Conservation (phyloP, 495 filamentous ascomycete species). For the Zalerion maritima region DNA sequence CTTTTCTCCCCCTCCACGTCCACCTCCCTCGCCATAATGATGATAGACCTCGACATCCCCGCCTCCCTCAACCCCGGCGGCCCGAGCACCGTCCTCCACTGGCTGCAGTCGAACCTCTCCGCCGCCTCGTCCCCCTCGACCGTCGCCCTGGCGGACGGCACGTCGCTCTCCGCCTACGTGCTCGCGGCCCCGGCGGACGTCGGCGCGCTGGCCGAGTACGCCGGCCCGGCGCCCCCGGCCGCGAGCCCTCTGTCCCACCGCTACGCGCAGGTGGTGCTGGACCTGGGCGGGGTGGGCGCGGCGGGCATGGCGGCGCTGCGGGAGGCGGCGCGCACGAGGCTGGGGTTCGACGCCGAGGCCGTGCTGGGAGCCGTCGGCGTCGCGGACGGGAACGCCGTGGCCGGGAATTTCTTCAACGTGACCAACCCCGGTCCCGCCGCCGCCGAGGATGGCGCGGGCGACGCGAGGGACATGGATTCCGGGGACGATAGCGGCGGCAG, state of each 20-base stretch:
- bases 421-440: constrained; percentile 24
- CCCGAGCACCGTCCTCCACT: constrained; percentile 26
- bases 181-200: constrained; percentile 16
- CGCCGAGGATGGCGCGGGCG: too few species aligned
- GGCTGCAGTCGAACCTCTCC: constrained; percentile 27
- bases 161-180: constrained; percentile 15
- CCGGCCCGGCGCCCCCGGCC: constrained; percentile 24
- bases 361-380: constrained; percentile 19
- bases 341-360: constrained; percentile 15
- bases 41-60: constrained; percentile 32
- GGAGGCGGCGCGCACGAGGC: constrained; percentile 14
- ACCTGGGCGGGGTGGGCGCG: constrained; percentile 17
- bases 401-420: constrained; percentile 30
- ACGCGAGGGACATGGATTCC: constrained; percentile 4
- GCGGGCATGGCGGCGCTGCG: constrained; percentile 12
- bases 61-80: constrained; percentile 18
- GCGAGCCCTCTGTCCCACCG: constrained; percentile 25
- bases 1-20: constrained; percentile 18
- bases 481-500: background rate
- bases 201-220: constrained; percentile 16
- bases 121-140: constrained; percentile 15
- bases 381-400: constrained; percentile 17
- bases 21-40: constrained; percentile 19
- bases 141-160: constrained; percentile 17
- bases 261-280: constrained; percentile 26